A percentile compares a stretch with the other conserved stretches of the same genome.
Conservation (phyloP, 495 filamentous ascomycete genomes). For the Penicillium egyptiacum region DNA sequence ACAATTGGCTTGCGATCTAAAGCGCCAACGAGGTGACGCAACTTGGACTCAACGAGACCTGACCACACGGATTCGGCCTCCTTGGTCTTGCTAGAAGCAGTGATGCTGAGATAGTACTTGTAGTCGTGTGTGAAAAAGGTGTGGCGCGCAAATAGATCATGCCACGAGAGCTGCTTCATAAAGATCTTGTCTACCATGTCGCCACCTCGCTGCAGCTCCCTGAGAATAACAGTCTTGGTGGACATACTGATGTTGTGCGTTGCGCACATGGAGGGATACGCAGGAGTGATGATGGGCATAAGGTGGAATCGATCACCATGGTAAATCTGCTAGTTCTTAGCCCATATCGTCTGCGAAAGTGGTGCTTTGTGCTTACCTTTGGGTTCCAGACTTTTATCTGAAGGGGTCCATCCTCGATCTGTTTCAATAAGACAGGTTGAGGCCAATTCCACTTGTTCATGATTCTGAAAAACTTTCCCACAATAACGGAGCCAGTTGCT, state of each 20-base stretch:
- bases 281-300: conserved; percentile 97
- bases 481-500: conserved; percentile 79
- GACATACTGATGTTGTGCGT: conserved; percentile 90
- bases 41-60: conserved; percentile 88
- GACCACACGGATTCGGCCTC: conserved; percentile 86
- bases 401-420: conserved; percentile 78
- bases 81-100: conserved; percentile 80
- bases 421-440: conserved; percentile 82
- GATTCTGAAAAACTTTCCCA: conserved; percentile 90
- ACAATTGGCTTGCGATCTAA: conserved; percentile 74
- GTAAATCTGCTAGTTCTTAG: conserved; percentile 59
- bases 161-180: conserved; percentile 72
- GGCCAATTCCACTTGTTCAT: conserved; percentile 94
- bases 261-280: conserved; percentile 94
- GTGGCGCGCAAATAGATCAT: conserved; percentile 82
- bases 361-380: conserved; percentile 53
- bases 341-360: neutral
- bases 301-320: conserved; percentile 76
- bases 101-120: conserved; percentile 90
- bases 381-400: conserved; percentile 94
- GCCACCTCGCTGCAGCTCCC: conserved; percentile 75
- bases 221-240: conserved; percentile 77
- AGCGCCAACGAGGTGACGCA: conserved; percentile 76
- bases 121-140: conserved; percentile 90
- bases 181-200: conserved; percentile 81